Conservation (phyloP, 768 basidiomycete species). For the Suillus plorans region DNA sequence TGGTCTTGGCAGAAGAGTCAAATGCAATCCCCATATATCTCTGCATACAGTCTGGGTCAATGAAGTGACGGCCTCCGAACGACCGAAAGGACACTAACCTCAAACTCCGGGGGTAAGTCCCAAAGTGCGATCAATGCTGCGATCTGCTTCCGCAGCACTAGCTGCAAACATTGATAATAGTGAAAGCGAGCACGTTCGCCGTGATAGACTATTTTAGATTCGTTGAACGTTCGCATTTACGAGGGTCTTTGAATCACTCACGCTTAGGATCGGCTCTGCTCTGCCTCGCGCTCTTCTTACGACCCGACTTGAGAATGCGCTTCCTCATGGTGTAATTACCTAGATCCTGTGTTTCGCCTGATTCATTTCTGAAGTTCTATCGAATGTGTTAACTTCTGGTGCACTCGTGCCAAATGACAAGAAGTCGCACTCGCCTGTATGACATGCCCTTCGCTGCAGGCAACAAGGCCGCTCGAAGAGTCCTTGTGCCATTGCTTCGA, state of each 20-base stretch:
- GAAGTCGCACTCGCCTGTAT: slow-evolving; percentile 58
- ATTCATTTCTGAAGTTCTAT: slow-evolving; percentile 84
- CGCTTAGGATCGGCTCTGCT: slow-evolving; percentile 63
- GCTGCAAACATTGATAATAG: slow-evolving; percentile 83
- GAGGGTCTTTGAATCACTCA: slow-evolving; percentile 30
- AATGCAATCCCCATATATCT: slow-evolving; percentile 78
- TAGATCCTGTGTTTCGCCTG: slow-evolving; percentile 62
- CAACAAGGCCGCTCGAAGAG: slow-evolving; percentile 73
- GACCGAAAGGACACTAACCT: slow-evolving; percentile 44
- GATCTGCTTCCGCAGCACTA: slow-evolving; percentile 78
- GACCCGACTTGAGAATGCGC: slow-evolving; percentile 58
- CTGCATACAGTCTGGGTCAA: slow-evolving; percentile 61
- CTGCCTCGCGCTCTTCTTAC: slow-evolving; percentile 49
- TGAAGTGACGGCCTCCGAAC: slow-evolving; percentile 7
- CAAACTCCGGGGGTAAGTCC: slow-evolving; percentile 78
- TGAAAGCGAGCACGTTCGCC: slow-evolving; percentile 76
- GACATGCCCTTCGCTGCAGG: slow-evolving; percentile 90
- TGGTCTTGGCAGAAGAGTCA: slow-evolving; percentile 59
- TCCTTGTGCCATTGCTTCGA: slow-evolving; percentile 90
- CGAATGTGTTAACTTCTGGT: background rate
- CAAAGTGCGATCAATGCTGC: slow-evolving; percentile 57
- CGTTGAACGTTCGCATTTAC: slow-evolving; percentile 1
- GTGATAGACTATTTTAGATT: slow-evolving; percentile 67
- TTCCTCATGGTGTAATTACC: slow-evolving; percentile 65
- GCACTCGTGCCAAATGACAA: background rate